phyloP scores from a whole-genome alignment of 108 stramenopile species.

The Epipyxis sp. region DNA sequence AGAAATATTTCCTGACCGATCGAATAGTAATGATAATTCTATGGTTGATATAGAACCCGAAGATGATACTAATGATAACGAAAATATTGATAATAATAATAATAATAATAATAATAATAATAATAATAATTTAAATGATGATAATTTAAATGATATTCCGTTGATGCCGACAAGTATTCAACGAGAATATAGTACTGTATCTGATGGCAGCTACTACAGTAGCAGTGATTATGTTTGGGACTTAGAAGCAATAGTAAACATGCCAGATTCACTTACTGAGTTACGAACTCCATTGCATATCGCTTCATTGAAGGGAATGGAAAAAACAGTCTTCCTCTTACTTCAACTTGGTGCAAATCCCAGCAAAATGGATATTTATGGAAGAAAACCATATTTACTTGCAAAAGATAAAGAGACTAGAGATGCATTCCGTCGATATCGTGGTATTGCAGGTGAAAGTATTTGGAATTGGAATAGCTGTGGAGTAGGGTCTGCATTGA shows the following conservation, averaged over 20 bases:
- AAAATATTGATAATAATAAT: too few species aligned
- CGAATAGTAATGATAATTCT: too few species aligned
- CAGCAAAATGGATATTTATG: slow-evolving; percentile 34
- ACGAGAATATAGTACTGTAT: too few species aligned
- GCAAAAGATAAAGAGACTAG: slow-evolving; percentile 41
- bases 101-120: too few species aligned
- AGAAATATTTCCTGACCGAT: too few species aligned
- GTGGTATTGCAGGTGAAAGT: slow-evolving; percentile 27
- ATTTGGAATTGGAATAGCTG: slow-evolving; percentile 47
- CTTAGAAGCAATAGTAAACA: background rate
- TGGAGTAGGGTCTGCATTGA: slow-evolving; percentile 47
- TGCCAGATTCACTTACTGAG: background rate
- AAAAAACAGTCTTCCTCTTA: slow-evolving; percentile 29
- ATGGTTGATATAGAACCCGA: too few species aligned
- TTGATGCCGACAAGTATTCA: too few species aligned
- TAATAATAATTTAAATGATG: too few species aligned
- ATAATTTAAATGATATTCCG: too few species aligned
- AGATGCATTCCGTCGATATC: slow-evolving; percentile 44
- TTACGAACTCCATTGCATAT: slow-evolving; percentile 45
- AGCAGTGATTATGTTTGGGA: background rate
- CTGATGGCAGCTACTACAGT: too few species aligned
- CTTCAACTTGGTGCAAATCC: slow-evolving; percentile 44
- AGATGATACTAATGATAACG: too few species aligned
- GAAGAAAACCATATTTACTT: slow-evolving; percentile 44
- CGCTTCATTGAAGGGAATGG: slow-evolving; percentile 39